Conservation (phyloP, 768 basidiomycete species). For the Xerocomus spinulosus region DNA sequence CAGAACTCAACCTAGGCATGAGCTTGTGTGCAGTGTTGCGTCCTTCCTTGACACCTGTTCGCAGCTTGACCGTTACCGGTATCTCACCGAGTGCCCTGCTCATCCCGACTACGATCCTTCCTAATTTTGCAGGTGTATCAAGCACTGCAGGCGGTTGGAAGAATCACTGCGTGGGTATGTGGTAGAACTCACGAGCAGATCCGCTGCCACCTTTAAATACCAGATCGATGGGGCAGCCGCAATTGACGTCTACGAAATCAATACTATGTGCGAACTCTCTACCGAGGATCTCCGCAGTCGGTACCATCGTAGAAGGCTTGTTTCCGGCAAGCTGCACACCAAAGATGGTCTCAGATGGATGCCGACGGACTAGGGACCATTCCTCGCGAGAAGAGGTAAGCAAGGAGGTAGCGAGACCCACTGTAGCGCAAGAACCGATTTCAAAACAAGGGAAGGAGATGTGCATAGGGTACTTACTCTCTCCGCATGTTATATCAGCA, state of each 20-base stretch:
- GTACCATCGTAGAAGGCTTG: slow-evolving; percentile 71
- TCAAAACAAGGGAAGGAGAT: neutral
- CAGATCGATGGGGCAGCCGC: slow-evolving; percentile 96
- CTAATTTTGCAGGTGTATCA: slow-evolving; percentile 75
- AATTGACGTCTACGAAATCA: slow-evolving; percentile 94
- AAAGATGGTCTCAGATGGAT: slow-evolving; percentile 81
- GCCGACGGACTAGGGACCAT: slow-evolving; percentile 88
- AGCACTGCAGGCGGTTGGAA: slow-evolving; percentile 52
- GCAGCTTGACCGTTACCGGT: slow-evolving; percentile 86
- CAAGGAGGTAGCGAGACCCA: slow-evolving; percentile 93
- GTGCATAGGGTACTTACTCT: slow-evolving; percentile 49
- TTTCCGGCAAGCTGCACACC: slow-evolving; percentile 93
- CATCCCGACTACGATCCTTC: slow-evolving; percentile 89
- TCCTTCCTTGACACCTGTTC: slow-evolving; percentile 89
- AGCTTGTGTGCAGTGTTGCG: slow-evolving; percentile 85
- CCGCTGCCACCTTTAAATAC: slow-evolving; percentile 91
- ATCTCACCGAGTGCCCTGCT: slow-evolving; percentile 84
- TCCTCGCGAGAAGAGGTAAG: slow-evolving; percentile 86
- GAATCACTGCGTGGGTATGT: neutral
- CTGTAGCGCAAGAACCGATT: slow-evolving; percentile 32
- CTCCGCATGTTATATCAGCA: slow-evolving; percentile 92
- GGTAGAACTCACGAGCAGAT: slow-evolving; percentile 65
- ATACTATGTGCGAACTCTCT: slow-evolving; percentile 60
- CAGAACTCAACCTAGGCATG: slow-evolving; percentile 69
- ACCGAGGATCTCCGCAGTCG: slow-evolving; percentile 77